These are phyloP conservation scores for Fusarium proliferatum DNA, from an alignment of 2,329 filamentous ascomycete genomes.

Conservation along the genomic window DNA sequence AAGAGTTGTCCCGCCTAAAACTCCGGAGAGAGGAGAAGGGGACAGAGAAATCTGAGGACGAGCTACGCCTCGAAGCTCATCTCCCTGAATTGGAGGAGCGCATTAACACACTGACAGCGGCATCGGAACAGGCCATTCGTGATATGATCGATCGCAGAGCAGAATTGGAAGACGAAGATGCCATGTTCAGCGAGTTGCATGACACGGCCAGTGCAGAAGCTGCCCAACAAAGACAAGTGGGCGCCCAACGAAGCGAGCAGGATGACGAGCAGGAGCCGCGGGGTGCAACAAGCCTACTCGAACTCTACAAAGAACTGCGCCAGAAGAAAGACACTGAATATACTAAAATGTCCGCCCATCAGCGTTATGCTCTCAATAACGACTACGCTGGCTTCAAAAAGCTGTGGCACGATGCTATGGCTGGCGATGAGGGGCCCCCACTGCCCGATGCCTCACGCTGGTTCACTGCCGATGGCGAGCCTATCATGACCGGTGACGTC, in stretches of 20 bases:
- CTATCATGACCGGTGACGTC: slow-evolving; percentile 49
- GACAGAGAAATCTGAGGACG: slow-evolving; percentile 50
- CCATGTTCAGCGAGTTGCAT: slow-evolving; percentile 52
- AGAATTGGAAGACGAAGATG: slow-evolving; percentile 61
- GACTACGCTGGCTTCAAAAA: slow-evolving; percentile 70
- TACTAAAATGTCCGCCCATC: slow-evolving; percentile 52
- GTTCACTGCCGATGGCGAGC: slow-evolving; percentile 62
- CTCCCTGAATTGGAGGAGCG: slow-evolving; percentile 53
- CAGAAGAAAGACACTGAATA: slow-evolving; percentile 57
- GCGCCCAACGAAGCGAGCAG: slow-evolving; percentile 27
- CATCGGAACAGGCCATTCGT: slow-evolving; percentile 60
- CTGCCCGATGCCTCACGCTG: slow-evolving; percentile 65
- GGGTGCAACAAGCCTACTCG: slow-evolving; percentile 42
- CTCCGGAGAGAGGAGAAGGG: slow-evolving; percentile 54
- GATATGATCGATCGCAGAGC: slow-evolving; percentile 61
- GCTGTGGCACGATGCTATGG: slow-evolving; percentile 65
- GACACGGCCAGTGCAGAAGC: slow-evolving; percentile 42
- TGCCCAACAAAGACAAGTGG: slow-evolving; percentile 13
- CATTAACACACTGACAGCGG: slow-evolving; percentile 56
- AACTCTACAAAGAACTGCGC: slow-evolving; percentile 52
- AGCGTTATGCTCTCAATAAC: slow-evolving; percentile 67
- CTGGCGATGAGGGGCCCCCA: slow-evolving; percentile 60
- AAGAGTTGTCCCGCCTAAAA: slow-evolving; percentile 47
- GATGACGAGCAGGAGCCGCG: slow-evolving; percentile 43
- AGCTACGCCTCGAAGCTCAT: slow-evolving; percentile 54